Evolutionary conservation across 2,329 filamentous ascomycete species (phyloP), one percentile per base, ranked within the genome.

Genomic region (Alternaria dauci): DNA sequence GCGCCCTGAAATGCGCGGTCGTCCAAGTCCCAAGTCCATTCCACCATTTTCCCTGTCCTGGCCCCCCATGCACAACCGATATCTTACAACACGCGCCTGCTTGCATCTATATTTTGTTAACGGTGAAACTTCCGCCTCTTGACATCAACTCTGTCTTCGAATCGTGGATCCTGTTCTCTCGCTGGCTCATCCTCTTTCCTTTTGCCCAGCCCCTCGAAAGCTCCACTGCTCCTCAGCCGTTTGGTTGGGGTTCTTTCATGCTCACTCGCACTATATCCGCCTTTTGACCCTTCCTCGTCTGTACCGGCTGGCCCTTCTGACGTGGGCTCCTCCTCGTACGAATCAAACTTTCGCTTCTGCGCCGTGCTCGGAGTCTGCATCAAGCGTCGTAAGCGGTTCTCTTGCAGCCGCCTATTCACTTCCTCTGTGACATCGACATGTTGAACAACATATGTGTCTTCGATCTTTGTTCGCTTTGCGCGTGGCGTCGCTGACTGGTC

Each of bases 391-490:
- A 76, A 47, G 32, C 74, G 67, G 46, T 66, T 74, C 50, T 75
- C 72, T 23, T 67, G 71, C 34, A 77, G 55, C 4, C 75, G 62
- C 20, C 69, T 63, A 23, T 75, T 73, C 30, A 77, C 75, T 57
- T 77, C 75, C 23, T 74, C 73, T 41, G 72, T 75, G 36, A 77
- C 66, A 52, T 77, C 73, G 26, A 76, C 63, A 41, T 73, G 72
- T 42, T 71, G 61, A 32, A 71, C 67, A 18, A 69, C 54, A 38
- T 75, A 75, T 12, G 59, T 53, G 5, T 60, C 57, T 39, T 69
- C 63, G 25, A 47, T 34, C 20, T 56, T 61, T 6, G 59, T 50
- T 16, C 60, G 42, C 39, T 67, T 71, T 46, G 62, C 58, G 32
- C 62, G 64, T 8, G 58, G 66, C 25, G 66, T 61, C 0, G 65